phyloP scores from a whole-genome alignment of 495 filamentous ascomycete species.

The Hypoxylon trugodes region DNA sequence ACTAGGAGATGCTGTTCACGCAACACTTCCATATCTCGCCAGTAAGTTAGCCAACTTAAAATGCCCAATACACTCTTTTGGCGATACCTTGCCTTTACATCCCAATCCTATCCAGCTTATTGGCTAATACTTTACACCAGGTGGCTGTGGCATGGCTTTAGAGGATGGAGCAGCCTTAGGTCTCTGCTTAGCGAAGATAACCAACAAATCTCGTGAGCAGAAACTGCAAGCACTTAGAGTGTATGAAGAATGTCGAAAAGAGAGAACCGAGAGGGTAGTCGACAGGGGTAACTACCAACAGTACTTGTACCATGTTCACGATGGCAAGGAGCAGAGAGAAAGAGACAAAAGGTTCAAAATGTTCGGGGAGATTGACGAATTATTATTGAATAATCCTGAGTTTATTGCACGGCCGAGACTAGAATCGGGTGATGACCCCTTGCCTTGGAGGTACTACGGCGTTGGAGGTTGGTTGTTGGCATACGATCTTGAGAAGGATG shows the following conservation, averaged over 20 bases:
- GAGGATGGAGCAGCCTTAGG: constrained; percentile 59
- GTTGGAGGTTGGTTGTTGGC: constrained; percentile 63
- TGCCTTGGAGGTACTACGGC: constrained; percentile 64
- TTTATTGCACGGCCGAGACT: constrained; percentile 52
- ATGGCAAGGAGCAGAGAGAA: constrained; percentile 62
- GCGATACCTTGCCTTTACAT: neutral
- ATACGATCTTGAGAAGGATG: constrained; percentile 62
- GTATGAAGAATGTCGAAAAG: constrained; percentile 66
- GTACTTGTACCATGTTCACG: constrained; percentile 65
- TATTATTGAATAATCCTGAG: constrained; percentile 38
- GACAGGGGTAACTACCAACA: constrained; percentile 61
- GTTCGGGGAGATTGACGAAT: constrained; percentile 46
- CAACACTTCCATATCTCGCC: constrained; percentile 69
- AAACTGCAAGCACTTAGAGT: constrained; percentile 55
- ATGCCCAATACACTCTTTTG: neutral
- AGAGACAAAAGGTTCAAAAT: constrained; percentile 58
- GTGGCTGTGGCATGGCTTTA: constrained; percentile 51
- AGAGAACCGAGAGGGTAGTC: constrained; percentile 64
- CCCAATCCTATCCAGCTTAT: neutral
- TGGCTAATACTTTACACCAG: constrained; percentile 13
- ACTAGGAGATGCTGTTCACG: constrained; percentile 74
- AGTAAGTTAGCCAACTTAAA: constrained; percentile 19
- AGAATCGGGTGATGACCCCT: constrained; percentile 46
- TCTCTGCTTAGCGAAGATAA: constrained; percentile 47
- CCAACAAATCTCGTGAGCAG: constrained; percentile 45